Base-by-base conservation (phyloP, 768 basidiomycete species). In the Asterophora parasitica region DNA sequence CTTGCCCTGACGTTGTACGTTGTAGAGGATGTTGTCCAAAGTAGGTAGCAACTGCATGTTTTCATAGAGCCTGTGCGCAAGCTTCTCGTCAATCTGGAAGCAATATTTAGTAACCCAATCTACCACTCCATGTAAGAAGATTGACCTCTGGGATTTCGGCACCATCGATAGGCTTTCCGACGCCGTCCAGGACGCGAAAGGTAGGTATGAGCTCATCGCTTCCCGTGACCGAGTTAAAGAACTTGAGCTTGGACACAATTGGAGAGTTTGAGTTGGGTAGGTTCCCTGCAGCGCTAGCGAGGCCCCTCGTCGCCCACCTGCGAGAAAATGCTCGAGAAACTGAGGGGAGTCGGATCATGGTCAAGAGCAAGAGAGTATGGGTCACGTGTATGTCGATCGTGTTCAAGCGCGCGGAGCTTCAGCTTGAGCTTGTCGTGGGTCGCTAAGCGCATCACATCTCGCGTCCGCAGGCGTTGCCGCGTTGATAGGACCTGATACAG, bases 1-100 rank as follows among this genome's bases (percentile, higher is more conserved):
- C 66, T 90, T 91, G 20, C 93, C 93, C 64, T 97, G 93, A 7
- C 93, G 80, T 61, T 97, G 93, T 7, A 93, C 82, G 57, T 93
- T 93, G 66, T 92, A 89, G 12, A 97, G 74, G 30, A 95, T 72
- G 55, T 83, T 92, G 68, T 96, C 93, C 62, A 94, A 69, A 33
- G 83, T 81, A 0, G 93, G 93, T 46, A 91, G 68, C 26, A 89
- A 72, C 46, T 79, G 77, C 86, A 91, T 92, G 48, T 83, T 70
- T 63, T 86, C 82, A 58, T 89, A 93, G 74, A 92, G 65, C 58
- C 69, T 82, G 44, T 73, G 78, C 8, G 88, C 88, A 54, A 84
- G 69, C 11, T 74, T 71, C 61, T 82, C 71, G 57, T 85, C 83
- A 53, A 92, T 78, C 87, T 89, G 46, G 19, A 9, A 27, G 7